phyloP scores from a whole-genome alignment of 169 alveolate species.

The Cryptosporidium felis region DNA sequence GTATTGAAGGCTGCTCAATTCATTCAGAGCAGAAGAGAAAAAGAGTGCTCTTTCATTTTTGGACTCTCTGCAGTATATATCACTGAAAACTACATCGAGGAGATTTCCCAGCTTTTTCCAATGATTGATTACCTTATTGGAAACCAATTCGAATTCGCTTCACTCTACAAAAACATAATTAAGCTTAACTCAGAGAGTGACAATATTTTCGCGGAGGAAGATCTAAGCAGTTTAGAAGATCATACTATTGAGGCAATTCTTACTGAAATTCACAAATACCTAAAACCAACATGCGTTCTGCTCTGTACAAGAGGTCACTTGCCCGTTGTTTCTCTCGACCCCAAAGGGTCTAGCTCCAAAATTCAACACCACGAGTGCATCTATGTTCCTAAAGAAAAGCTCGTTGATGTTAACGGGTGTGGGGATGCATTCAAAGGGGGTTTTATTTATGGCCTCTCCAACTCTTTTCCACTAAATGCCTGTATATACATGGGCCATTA shows the following conservation, averaged over 20 bases:
- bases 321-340: conserved; percentile 15
- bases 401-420: conserved; percentile 56
- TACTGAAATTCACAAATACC: neutral
- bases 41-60: conserved; percentile 26
- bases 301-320: conserved; percentile 42
- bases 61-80: conserved; percentile 53
- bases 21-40: neutral
- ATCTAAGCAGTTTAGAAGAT: neutral
- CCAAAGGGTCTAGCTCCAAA: neutral
- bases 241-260: conserved; percentile 14
- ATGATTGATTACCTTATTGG: conserved; percentile 45
- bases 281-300: conserved; percentile 28
- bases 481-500: conserved; percentile 51
- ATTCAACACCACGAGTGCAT: conserved; percentile 36
- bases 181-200: neutral
- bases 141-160: conserved; percentile 25
- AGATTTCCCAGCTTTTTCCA: neutral
- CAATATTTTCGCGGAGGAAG: neutral
- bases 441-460: conserved; percentile 24
- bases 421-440: conserved; percentile 69
- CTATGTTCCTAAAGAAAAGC: conserved; percentile 39
- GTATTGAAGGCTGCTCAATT: conserved; percentile 19
- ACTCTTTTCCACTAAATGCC: conserved; percentile 55
- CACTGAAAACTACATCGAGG: conserved; percentile 6
- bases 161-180: conserved; percentile 4